Evolutionary conservation across 2,329 filamentous ascomycete genomes (phyloP).

Genomic region (Trichoderma sp.): DNA sequence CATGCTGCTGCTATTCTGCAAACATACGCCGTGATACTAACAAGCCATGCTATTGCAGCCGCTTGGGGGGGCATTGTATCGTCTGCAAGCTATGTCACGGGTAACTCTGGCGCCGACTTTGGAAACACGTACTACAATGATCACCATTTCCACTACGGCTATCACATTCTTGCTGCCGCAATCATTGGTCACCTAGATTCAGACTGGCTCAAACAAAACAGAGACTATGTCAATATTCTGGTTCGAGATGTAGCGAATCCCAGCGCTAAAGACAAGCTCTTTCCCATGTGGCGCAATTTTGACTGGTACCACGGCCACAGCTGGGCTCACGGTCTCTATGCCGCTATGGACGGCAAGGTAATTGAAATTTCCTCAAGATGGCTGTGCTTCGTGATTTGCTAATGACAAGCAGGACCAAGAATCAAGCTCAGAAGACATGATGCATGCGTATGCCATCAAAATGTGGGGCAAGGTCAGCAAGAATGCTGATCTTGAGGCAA

Average conservation of each 20-base stretch:
- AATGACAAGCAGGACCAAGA: constrained; percentile 63
- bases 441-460: constrained; percentile 85
- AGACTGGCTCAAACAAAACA: constrained; percentile 71
- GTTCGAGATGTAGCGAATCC: constrained; percentile 84
- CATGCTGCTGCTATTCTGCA: neutral
- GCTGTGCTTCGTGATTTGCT: neutral
- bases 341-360: constrained; percentile 71
- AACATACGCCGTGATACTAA: neutral
- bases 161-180: constrained; percentile 85
- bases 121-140: constrained; percentile 86
- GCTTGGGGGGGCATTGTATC: constrained; percentile 83
- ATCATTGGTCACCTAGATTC: constrained; percentile 79
- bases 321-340: constrained; percentile 81
- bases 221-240: constrained; percentile 78
- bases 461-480: constrained; percentile 85
- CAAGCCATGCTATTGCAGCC: constrained; percentile 37
- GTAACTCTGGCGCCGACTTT: constrained; percentile 74
- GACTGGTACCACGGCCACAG: constrained; percentile 96
- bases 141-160: constrained; percentile 78
- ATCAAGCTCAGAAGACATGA: constrained; percentile 85
- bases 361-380: neutral
- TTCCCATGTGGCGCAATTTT: constrained; percentile 80
- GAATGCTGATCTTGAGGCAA: constrained; percentile 77
- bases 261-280: constrained; percentile 67
- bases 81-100: constrained; percentile 68